These are phyloP conservation scores for Pulicaria dysenterica DNA, from an alignment of 129 eudicot species.

Conservation along the genomic window DNA sequence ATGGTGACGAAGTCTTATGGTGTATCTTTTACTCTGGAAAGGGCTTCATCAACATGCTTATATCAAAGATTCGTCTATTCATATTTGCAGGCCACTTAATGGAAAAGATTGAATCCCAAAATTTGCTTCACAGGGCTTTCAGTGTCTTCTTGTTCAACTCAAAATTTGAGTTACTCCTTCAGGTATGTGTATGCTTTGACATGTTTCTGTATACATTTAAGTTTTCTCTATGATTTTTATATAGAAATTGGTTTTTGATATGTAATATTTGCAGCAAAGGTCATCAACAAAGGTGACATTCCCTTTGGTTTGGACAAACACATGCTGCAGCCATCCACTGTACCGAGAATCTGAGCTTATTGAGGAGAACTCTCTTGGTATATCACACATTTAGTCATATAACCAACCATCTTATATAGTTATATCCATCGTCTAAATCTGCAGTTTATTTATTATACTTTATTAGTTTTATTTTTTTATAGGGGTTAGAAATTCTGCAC, in stretches of 20 bases:
- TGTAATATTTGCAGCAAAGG: slow-evolving; percentile 69
- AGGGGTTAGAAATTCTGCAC: slow-evolving; percentile 98
- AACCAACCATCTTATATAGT: not conserved
- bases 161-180: slow-evolving; percentile 86
- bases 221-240: not conserved
- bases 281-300: slow-evolving; percentile 92
- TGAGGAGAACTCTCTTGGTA: slow-evolving; percentile 76
- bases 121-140: slow-evolving; percentile 91
- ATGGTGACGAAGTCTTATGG: too few relatives aligned
- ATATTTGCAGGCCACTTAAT: slow-evolving; percentile 80
- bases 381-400: slow-evolving; percentile 3
- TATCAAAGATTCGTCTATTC: slow-evolving; percentile 1
- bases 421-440: not conserved
- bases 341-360: slow-evolving; percentile 87
- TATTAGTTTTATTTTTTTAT: not conserved
- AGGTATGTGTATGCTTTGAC: slow-evolving; percentile 42
- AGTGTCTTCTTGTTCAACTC: slow-evolving; percentile 96
- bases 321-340: slow-evolving; percentile 97
- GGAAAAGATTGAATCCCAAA: slow-evolving; percentile 84
- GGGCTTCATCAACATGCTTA: not conserved
- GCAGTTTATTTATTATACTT: slow-evolving; percentile 10
- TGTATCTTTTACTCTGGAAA: not conserved
- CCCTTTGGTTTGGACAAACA: slow-evolving; percentile 98
- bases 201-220: too few relatives aligned
- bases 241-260: not conserved